These are phyloP conservation scores for Yamadazyma dushanensis DNA, from an alignment of 1,139 yeast species.

Conservation along the genomic window DNA sequence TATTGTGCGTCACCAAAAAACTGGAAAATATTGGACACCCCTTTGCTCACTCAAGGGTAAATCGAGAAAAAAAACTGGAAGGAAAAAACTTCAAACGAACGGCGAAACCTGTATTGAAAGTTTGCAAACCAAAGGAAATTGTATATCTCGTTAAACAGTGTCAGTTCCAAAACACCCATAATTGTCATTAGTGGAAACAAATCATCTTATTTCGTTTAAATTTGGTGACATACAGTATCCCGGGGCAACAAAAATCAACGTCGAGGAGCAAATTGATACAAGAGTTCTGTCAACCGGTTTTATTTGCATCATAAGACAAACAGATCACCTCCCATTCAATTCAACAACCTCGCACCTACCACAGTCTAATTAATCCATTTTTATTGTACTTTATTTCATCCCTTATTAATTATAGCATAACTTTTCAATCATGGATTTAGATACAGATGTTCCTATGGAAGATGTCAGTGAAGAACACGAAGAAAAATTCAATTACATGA, in stretches of 20 bases:
- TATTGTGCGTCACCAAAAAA: neutral
- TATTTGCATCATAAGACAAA: neutral
- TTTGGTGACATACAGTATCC: neutral
- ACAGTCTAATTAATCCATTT: neutral
- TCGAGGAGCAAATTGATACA: neutral
- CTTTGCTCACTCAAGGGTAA: constrained; percentile 3
- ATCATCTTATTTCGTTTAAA: neutral
- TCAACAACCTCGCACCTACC: neutral
- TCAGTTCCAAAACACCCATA: neutral
- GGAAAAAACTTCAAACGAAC: constrained; percentile 3
- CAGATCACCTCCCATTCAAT: neutral
- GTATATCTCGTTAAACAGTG: neutral
- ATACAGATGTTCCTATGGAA: constrained; percentile 71
- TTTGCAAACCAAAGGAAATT: neutral
- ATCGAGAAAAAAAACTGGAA: constrained; percentile 1
- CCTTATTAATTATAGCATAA: neutral
- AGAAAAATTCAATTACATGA: constrained; percentile 13
- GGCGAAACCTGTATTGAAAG: neutral
- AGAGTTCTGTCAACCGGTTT: neutral
- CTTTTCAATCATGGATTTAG: constrained; percentile 51
- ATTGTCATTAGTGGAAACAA: no score
- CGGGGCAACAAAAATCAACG: neutral
- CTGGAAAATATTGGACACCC: neutral
- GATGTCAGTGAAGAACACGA: constrained; percentile 57
- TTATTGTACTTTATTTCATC: constrained; percentile 1